Base-by-base conservation (phyloP, 2,329 filamentous ascomycete species). In the Mollisiaceae sp. region DNA sequence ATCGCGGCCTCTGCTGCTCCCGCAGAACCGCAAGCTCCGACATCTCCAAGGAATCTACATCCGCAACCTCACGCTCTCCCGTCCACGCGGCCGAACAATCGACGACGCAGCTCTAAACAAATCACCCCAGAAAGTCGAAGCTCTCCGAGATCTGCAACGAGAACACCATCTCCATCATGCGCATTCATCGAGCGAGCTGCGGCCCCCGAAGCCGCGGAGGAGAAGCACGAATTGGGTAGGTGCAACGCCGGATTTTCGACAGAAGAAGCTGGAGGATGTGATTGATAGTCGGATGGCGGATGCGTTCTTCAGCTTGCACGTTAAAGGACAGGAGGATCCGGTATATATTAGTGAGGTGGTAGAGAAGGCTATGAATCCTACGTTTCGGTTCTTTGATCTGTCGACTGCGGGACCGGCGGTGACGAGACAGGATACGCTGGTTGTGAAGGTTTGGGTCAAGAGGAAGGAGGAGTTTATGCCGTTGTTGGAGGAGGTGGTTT, bases 331-430 rank as follows among this genome's bases (percentile, higher is more conserved):
- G 22, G 50, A 50, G 24, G 20, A 50, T 18, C 93, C 94, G 0
- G 80, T 97, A n/a, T 97, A 97, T 77, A 86, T 97, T 72, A 97
- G 93, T 74, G 94, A 98, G 79, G 83, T 91, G 24, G 86, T 89
- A 35, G 86, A 91, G 71, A 88, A 88, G 73, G 89, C 91, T n/a
- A 93, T 93, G 85, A 97, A 97, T 77, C 95, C 95, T 69, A 93
- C 91, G 72, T 98, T 97, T 76, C 88, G 87, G 52, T 90, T 91
- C 76, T 96, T 97, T 76, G 90, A 96, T 67, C 83, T 97, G 6
- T 84, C 85, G 27, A 79, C 82, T 6, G 87, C 85, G 68, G 87
- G 85, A 0, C 85, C 91, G 0, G 76, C 79, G 2, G 82, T 93
- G 24, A 90, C 91, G 9, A 86, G 93, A 64, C 80, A 84, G 4